Evolutionary conservation across 805 yeast species (phyloP).

Genomic region (Maudiozyma saulgeensis): DNA sequence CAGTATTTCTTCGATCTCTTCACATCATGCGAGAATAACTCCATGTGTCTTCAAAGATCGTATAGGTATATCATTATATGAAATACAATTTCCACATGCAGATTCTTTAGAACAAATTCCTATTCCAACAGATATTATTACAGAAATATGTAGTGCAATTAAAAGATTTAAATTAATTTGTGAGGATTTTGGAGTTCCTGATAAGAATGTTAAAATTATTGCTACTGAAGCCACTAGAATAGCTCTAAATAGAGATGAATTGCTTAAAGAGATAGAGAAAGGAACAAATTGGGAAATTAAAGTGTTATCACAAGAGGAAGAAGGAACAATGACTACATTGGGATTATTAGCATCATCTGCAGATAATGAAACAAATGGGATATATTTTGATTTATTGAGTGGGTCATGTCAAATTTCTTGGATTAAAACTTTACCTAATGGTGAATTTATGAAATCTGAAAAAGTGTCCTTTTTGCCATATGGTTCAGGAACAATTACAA

Average conservation of each 20-base stretch:
- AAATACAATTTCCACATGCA: slow-evolving; percentile 41
- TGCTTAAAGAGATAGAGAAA: slow-evolving; percentile 43
- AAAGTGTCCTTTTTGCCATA: slow-evolving; percentile 59
- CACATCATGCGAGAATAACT: slow-evolving; percentile 63
- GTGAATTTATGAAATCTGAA: slow-evolving; percentile 44
- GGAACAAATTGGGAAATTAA: slow-evolving; percentile 60
- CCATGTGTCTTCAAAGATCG: slow-evolving; percentile 73
- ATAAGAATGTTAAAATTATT: slow-evolving; percentile 49
- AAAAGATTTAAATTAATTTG: slow-evolving; percentile 60
- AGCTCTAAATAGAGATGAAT: slow-evolving; percentile 53
- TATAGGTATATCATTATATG: slow-evolving; percentile 59
- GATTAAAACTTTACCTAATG: slow-evolving; percentile 44
- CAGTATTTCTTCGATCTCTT: slow-evolving; percentile 57
- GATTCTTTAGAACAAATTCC: slow-evolving; percentile 33
- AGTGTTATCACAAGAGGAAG: slow-evolving; percentile 51
- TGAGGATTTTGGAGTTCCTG: slow-evolving; percentile 63
- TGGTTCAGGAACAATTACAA: slow-evolving; percentile 62
- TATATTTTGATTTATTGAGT: slow-evolving; percentile 68
- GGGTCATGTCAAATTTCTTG: slow-evolving; percentile 63
- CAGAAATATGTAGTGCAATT: slow-evolving; percentile 53
- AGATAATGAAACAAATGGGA: slow-evolving; percentile 53
- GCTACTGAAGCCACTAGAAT: slow-evolving; percentile 71
- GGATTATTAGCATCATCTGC: slow-evolving; percentile 57
- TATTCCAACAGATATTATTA: slow-evolving; percentile 46
- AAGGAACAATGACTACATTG: slow-evolving; percentile 56